Conservation (phyloP, 2,329 filamentous ascomycete genomes). For the Xylariales sp. region DNA sequence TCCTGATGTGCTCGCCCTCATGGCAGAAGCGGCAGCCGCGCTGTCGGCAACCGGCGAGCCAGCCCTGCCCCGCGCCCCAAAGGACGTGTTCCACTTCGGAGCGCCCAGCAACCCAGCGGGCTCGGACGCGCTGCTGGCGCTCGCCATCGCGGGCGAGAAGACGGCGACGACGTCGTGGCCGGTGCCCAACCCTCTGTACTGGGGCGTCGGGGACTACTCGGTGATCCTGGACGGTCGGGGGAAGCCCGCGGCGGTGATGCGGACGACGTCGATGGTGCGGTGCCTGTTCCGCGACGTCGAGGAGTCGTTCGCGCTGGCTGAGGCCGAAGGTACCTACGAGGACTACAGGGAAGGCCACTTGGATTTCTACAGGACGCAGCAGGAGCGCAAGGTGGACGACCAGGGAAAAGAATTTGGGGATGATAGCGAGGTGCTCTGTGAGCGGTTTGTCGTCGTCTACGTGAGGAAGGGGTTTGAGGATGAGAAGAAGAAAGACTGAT, state of each 20-base stretch:
- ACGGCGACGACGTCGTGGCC: slow-evolving; percentile 25
- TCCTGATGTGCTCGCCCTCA: slow-evolving; percentile 20
- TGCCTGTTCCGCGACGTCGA: slow-evolving; percentile 18
- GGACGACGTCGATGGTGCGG: slow-evolving; percentile 17
- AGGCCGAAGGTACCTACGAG: slow-evolving; percentile 23
- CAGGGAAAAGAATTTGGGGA: neutral
- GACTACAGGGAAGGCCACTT: slow-evolving; percentile 19
- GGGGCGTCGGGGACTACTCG: slow-evolving; percentile 21
- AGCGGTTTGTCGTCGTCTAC: slow-evolving; percentile 1
- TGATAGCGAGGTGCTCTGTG: slow-evolving; percentile 1
- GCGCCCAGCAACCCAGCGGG: slow-evolving; percentile 10
- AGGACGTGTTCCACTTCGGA: slow-evolving; percentile 23
- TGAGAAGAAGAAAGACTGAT: no score
- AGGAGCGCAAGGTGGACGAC: no score
- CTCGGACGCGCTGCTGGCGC: slow-evolving; percentile 12
- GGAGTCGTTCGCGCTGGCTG: slow-evolving; percentile 22
- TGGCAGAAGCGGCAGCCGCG: slow-evolving; percentile 16
- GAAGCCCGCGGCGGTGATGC: slow-evolving; percentile 19
- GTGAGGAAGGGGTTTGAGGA: no score
- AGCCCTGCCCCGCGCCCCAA: slow-evolving; percentile 17
- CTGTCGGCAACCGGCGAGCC: slow-evolving; percentile 13
- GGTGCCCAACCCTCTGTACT: slow-evolving; percentile 19
- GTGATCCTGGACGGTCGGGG: slow-evolving; percentile 20
- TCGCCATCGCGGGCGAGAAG: slow-evolving; percentile 20
- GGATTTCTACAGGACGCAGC: slow-evolving; percentile 13